Base-by-base conservation (phyloP, 2,329 filamentous ascomycete genomes). In the Trichocomaceae sp. region DNA sequence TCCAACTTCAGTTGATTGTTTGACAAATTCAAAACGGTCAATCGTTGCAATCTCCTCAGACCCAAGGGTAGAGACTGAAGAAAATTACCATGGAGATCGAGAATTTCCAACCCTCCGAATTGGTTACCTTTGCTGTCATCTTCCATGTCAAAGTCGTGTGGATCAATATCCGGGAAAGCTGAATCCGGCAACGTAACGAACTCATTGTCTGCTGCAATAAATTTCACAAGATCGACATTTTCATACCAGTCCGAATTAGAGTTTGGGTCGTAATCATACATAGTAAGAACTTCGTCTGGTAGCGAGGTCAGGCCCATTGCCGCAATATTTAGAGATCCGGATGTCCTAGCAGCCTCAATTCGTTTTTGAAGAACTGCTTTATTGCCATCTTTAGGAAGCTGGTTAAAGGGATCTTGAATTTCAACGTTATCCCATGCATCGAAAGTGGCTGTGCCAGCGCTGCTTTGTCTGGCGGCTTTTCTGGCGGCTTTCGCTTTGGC, bases 121-220 rank as follows among this genome's bases (percentile, higher is more conserved):
- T 93, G 86, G 61, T 85, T 86, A 1, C 83, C 87, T 56, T 79
- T 77, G 3, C 78, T 77, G 39, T 87, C 80, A n/a, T 86, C 84
- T 17, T 87, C 82, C 29, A 84, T 79, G 7, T 82, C 78, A 39
- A 83, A 69, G 17, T 81, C 76, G 41, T 79, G 72, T 9, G 78
- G 75, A 0, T 81, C 77, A 35, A 70, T 62, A 62, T 96, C 90
- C 0, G 92, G 91, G 62, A 97, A 96, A 17, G 90, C 76, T 1
- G 77, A 74, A 17, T 93, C 88, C 2, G 83, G 81, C 33, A 97
- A 77, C 31, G 77, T 76, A 63, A 88, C 83, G 47, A 99, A 71
- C 64, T 96, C 88, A 64, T 99, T 97, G 65, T 96, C 90, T 8
- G 92, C 90, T 5, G 88, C 90, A 60, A 93, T 83, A 49, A 97